These are phyloP conservation scores for Cardiospermum halicacabum DNA, from an alignment of 345 rosid species.

Conservation along the genomic window DNA sequence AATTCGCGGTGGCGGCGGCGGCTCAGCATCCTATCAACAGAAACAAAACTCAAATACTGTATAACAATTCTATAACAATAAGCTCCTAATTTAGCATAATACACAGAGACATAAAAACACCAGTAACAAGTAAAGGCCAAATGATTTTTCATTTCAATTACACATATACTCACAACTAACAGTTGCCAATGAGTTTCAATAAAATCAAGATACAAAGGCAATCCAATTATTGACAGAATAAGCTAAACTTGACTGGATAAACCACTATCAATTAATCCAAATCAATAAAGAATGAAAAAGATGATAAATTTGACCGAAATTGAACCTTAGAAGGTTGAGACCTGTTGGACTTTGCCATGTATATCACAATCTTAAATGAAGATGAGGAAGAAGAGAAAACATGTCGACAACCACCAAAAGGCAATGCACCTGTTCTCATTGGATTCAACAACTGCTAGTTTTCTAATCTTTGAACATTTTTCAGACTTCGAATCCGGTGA, in stretches of 20 bases:
- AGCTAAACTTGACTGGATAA: neutral
- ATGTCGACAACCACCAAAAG: neutral
- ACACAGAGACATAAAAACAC: neutral
- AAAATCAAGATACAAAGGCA: neutral
- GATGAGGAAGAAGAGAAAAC: constrained; percentile 16
- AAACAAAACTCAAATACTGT: neutral
- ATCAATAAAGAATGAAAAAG: neutral
- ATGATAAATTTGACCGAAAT: constrained; percentile 9
- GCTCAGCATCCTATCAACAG: constrained; percentile 48
- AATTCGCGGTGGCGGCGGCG: constrained; percentile 69
- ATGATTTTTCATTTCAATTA: neutral
- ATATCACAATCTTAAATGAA: constrained; percentile 24
- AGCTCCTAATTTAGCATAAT: constrained; percentile 1
- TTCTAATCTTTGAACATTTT: neutral
- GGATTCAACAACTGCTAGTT: neutral
- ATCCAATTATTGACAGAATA: neutral
- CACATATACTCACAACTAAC: neutral
- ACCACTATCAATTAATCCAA: neutral
- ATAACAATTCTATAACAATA: neutral
- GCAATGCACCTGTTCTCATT: constrained; percentile 8
- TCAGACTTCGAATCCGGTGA: neutral
- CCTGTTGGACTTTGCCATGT: constrained; percentile 47
- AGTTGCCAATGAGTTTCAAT: neutral
- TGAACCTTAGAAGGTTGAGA: constrained; percentile 39
- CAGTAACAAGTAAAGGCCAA: too few relatives aligned